These are phyloP conservation scores for Flaveria bidentis DNA, from an alignment of 129 eudicot species.

Conservation along the genomic window DNA sequence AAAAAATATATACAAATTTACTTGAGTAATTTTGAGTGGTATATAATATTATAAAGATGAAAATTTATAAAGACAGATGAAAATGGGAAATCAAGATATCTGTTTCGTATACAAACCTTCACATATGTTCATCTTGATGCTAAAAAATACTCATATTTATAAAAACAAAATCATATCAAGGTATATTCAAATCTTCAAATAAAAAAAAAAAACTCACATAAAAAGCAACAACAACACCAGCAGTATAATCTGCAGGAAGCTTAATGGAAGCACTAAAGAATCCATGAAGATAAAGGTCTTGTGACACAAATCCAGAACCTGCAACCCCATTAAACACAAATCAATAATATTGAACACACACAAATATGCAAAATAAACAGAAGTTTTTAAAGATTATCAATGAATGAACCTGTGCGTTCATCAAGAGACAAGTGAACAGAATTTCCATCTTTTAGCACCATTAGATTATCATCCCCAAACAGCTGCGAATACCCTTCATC, in stretches of 20 bases:
- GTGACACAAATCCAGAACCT: slow-evolving; percentile 97
- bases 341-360: slow-evolving; percentile 8
- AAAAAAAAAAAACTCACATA: slow-evolving; percentile 65
- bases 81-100: neutral
- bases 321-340: slow-evolving; percentile 13
- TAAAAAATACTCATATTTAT: neutral
- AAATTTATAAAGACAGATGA: no score
- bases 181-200: no score
- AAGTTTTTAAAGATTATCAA: neutral
- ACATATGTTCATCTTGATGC: neutral
- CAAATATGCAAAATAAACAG: neutral
- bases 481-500: slow-evolving; percentile 93
- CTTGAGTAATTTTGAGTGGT: neutral
- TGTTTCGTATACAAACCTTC: neutral
- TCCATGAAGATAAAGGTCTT: slow-evolving; percentile 86
- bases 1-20: neutral
- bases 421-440: slow-evolving; percentile 74
- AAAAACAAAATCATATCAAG: neutral
- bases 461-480: slow-evolving; percentile 75
- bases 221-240: slow-evolving; percentile 98
- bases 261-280: slow-evolving; percentile 95
- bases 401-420: slow-evolving; percentile 67
- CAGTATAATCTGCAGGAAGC: slow-evolving; percentile 95
- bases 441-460: slow-evolving; percentile 78
- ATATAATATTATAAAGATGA: neutral